Conservation (phyloP, 805 yeast genomes). For the Pichia nanzhaoensis region DNA sequence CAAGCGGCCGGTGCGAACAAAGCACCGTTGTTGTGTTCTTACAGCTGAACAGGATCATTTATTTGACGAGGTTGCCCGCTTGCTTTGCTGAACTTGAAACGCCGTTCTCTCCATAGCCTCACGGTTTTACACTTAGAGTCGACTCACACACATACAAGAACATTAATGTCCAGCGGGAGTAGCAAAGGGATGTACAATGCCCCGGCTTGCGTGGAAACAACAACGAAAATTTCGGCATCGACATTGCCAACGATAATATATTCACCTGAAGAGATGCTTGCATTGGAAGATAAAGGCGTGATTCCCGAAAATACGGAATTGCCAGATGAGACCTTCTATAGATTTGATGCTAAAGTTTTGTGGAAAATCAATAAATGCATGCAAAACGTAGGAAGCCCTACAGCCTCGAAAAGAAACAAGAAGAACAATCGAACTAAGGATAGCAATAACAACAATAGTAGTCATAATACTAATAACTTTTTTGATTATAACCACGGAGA, state of each 20-base stretch:
- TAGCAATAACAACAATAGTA: neutral
- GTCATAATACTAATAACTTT: neutral
- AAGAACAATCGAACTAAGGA: neutral
- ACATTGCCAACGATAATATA: slow-evolving; percentile 8
- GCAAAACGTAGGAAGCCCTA: neutral
- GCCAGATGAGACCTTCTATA: slow-evolving; percentile 22
- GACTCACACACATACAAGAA: too few relatives aligned
- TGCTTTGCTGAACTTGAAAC: neutral
- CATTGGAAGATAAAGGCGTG: slow-evolving; percentile 12
- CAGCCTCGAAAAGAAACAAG: neutral
- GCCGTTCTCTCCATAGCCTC: too few relatives aligned
- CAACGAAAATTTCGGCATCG: neutral
- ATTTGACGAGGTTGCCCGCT: too few relatives aligned
- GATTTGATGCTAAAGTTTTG: slow-evolving; percentile 17
- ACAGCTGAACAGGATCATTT: too few relatives aligned
- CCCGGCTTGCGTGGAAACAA: too few relatives aligned
- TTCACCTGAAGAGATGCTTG: slow-evolving; percentile 16
- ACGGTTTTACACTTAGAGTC: too few relatives aligned
- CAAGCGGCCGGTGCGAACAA: too few relatives aligned
- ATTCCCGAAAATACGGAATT: slow-evolving; percentile 16
- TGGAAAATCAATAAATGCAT: slow-evolving; percentile 5
- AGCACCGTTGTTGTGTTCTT: too few relatives aligned
- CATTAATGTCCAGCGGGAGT: too few relatives aligned
- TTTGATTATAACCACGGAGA: neutral
- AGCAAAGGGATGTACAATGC: too few relatives aligned